A percentile compares a stretch with the other conserved stretches of the same genome.
Evolutionary conservation across 2,329 filamentous ascomycete genomes (phyloP).

Genomic region (Arthrobotrys conoides): DNA sequence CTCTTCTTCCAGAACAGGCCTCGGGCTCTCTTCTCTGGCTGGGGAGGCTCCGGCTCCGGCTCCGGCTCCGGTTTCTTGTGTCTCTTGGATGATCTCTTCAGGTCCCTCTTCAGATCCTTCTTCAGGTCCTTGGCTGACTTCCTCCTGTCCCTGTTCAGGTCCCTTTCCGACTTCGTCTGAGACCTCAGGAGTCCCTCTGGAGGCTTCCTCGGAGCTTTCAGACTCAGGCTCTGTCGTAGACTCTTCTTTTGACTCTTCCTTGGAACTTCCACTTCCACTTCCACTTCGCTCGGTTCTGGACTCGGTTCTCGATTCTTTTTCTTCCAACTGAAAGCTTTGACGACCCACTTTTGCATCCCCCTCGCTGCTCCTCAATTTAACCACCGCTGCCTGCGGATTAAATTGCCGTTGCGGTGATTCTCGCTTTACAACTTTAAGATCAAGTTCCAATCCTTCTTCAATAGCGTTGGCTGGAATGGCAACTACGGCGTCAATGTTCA

Average conservation of each 20-base stretch:
- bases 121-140: background rate
- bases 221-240: conserved; percentile 27
- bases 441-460: conserved; percentile 40
- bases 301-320: conserved; percentile 5
- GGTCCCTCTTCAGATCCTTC: conserved; percentile 11
- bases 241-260: conserved; percentile 30
- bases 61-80: conserved; percentile 1
- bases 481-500: conserved; percentile 54
- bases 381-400: conserved; percentile 33
- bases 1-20: conserved; percentile 1
- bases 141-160: background rate
- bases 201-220: conserved; percentile 23
- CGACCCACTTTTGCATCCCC: conserved; percentile 20
- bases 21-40: background rate
- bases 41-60: background rate
- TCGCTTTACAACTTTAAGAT: conserved; percentile 45
- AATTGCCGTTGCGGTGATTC: conserved; percentile 36
- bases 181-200: conserved; percentile 6
- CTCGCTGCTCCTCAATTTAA: background rate
- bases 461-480: conserved; percentile 46
- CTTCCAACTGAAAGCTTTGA: conserved; percentile 14
- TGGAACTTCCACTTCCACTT: conserved; percentile 14
- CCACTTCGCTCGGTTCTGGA: conserved; percentile 4
- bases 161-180: conserved; percentile 16
- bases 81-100: background rate